These are phyloP conservation scores for Gliomastix tumulicola DNA, from an alignment of 2,329 filamentous ascomycete genomes.

Conservation along the genomic window DNA sequence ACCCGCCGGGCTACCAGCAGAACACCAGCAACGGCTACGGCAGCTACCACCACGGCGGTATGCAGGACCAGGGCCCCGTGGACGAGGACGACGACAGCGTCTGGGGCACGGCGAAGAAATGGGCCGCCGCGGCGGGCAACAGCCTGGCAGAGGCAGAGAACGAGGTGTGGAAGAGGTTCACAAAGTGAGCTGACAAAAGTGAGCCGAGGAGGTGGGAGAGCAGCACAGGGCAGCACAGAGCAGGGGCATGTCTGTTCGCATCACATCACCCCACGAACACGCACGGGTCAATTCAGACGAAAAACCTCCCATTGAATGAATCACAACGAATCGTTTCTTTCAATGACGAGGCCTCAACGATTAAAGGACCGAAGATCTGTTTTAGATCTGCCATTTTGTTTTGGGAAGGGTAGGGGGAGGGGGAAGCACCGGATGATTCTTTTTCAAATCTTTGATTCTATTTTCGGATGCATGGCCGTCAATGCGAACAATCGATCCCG, in stretches of 20 bases:
- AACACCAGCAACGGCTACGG: constrained; percentile 27
- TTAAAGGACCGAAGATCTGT: too few relatives aligned
- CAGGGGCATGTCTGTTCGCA: not conserved
- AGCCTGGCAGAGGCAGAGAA: constrained; percentile 51
- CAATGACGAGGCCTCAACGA: too few relatives aligned
- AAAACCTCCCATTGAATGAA: too few relatives aligned
- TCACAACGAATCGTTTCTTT: too few relatives aligned
- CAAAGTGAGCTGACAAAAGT: constrained; percentile 36
- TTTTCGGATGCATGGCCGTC: too few relatives aligned
- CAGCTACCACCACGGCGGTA: constrained; percentile 26
- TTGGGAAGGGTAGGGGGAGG: too few relatives aligned
- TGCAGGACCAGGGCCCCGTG: constrained; percentile 6
- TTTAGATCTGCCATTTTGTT: too few relatives aligned
- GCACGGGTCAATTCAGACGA: too few relatives aligned
- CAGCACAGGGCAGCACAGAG: not conserved
- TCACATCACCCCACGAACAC: too few relatives aligned
- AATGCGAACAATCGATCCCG: too few relatives aligned
- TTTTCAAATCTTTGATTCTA: too few relatives aligned
- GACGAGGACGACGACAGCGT: constrained; percentile 34
- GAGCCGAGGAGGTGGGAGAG: not conserved
- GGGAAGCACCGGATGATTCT: too few relatives aligned
- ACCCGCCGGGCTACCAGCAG: constrained; percentile 51
- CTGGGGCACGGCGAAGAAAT: constrained; percentile 51
- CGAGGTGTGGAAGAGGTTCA: constrained; percentile 58
- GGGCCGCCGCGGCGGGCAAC: constrained; percentile 48